These are phyloP conservation scores for Penicillium arizonense DNA, from an alignment of 495 filamentous ascomycete genomes.

Conservation along the genomic window DNA sequence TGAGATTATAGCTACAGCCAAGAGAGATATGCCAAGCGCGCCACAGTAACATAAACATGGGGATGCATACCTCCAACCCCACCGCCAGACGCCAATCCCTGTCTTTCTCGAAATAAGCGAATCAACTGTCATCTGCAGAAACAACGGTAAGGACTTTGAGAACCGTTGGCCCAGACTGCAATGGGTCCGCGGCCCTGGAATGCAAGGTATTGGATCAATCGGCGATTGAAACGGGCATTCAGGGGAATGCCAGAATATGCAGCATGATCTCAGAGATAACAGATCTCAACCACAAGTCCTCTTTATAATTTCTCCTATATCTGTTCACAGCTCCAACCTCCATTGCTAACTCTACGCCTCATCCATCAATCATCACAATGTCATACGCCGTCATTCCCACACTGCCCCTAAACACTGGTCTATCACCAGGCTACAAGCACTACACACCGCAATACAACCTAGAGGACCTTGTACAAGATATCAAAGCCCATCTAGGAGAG, in stretches of 20 bases:
- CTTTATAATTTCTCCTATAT: neutral
- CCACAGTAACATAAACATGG: too few relatives aligned
- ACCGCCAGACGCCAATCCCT: too few relatives aligned
- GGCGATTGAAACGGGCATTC: slow-evolving; percentile 6
- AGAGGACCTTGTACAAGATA: slow-evolving; percentile 27
- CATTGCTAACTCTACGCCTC: neutral
- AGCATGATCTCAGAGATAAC: slow-evolving; percentile 1
- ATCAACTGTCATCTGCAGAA: too few relatives aligned
- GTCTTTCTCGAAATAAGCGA: too few relatives aligned
- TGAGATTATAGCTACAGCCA: too few relatives aligned
- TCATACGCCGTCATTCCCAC: slow-evolving; percentile 11
- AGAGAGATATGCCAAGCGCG: too few relatives aligned
- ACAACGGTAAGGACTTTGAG: neutral
- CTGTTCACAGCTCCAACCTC: neutral
- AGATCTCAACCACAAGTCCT: neutral
- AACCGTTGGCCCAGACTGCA: neutral
- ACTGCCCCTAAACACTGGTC: slow-evolving; percentile 11
- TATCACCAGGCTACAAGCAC: slow-evolving; percentile 16
- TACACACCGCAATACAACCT: slow-evolving; percentile 26
- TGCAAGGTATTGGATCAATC: slow-evolving; percentile 6
- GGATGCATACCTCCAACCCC: too few relatives aligned
- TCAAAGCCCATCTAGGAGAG: slow-evolving; percentile 29
- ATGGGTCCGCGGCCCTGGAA: slow-evolving; percentile 1
- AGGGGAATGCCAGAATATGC: neutral
- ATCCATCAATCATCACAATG: slow-evolving; percentile 10